A percentile compares a stretch with the other conserved stretches of the same genome.
Evolutionary conservation across 2,329 filamentous ascomycete genomes (phyloP).

Genomic region (Tolypocladium tropicale): DNA sequence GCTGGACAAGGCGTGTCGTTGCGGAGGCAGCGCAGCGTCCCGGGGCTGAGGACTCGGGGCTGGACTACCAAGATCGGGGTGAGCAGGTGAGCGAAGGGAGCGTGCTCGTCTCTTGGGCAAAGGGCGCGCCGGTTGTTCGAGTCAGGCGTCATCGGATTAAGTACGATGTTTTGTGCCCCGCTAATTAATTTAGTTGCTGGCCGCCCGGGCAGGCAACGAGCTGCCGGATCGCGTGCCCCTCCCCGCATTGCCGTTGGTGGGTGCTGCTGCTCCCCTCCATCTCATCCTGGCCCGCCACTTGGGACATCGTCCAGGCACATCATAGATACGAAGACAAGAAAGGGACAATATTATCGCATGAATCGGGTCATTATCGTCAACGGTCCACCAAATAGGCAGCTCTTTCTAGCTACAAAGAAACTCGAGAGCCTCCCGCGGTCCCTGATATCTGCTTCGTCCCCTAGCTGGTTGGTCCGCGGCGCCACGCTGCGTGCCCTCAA

Average conservation of each 20-base stretch:
- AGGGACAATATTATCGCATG: too few species aligned
- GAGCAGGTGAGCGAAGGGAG: neutral
- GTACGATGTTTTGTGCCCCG: neutral
- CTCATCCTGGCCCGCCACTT: too few species aligned
- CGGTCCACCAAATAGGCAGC: neutral
- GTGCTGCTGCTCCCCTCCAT: too few species aligned
- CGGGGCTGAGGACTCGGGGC: neutral
- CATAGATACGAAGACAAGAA: too few species aligned
- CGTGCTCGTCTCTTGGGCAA: neutral
- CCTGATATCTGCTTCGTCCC: neutral
- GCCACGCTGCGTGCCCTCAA: constrained; percentile 1
- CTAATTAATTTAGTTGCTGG: too few species aligned
- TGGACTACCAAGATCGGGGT: neutral
- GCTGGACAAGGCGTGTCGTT: neutral
- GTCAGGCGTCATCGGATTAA: neutral
- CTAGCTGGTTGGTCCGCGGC: neutral
- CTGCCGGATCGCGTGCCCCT: neutral
- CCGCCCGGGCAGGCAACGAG: neutral
- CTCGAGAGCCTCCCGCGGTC: neutral
- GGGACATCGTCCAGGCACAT: too few species aligned
- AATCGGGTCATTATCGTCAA: constrained; percentile 4
- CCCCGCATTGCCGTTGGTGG: neutral
- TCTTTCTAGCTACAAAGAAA: neutral
- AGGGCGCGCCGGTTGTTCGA: neutral
- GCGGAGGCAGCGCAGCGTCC: neutral